phyloP scores from a whole-genome alignment of 2,329 filamentous ascomycete species.

The Colletotrichum truncatum region DNA sequence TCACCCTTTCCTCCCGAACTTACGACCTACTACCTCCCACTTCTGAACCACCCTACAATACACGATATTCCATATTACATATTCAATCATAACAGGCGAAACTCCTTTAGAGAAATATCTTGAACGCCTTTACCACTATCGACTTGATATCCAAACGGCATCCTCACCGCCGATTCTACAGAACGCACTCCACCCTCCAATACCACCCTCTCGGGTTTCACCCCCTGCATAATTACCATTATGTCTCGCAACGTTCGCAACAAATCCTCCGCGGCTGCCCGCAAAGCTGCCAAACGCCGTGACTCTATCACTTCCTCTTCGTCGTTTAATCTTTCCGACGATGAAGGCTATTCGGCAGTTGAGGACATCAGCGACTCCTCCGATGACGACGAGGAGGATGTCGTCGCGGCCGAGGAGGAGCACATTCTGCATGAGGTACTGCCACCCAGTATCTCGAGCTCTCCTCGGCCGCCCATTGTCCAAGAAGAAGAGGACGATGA shows the following conservation, averaged over 20 bases:
- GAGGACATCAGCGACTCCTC: constrained; percentile 82
- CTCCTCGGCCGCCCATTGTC: constrained; percentile 59
- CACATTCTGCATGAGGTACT: constrained; percentile 64
- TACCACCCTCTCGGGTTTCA: constrained; percentile 20
- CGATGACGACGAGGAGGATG: constrained; percentile 81
- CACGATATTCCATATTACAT: background rate
- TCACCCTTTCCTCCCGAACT: constrained; percentile 1
- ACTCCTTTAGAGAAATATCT: background rate
- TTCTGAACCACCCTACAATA: background rate
- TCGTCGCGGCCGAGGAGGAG: constrained; percentile 81
- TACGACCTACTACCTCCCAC: background rate
- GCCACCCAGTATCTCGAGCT: constrained; percentile 44
- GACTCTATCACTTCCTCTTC: constrained; percentile 64
- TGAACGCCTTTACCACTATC: background rate
- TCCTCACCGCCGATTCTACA: constrained; percentile 3
- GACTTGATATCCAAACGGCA: background rate
- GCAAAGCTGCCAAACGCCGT: constrained; percentile 57
- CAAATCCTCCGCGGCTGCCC: constrained; percentile 53
- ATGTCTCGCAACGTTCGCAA: constrained; percentile 65
- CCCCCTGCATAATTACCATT: constrained; percentile 33
- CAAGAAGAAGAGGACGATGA: constrained; percentile 44
- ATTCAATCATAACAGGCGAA: background rate
- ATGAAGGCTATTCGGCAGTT: constrained; percentile 78
- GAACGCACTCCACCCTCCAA: constrained; percentile 31
- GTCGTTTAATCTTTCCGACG: constrained; percentile 69